Evolutionary conservation across 306 rosid species (phyloP), one percentile per base, ranked within the genome.

Genomic region (Hippophae gyantsensis): DNA sequence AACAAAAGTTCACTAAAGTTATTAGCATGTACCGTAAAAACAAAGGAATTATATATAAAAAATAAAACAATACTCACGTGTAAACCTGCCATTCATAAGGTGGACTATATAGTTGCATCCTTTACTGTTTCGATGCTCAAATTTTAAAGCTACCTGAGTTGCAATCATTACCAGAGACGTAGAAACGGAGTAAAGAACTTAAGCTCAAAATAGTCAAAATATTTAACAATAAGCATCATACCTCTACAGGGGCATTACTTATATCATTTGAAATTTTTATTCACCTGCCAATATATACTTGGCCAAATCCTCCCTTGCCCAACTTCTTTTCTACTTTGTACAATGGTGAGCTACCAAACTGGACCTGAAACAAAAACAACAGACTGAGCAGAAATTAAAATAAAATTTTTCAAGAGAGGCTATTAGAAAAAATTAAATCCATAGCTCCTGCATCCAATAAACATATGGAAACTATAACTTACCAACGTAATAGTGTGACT

Each of bases 221-320:
- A 48, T 54, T n/a, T 42, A 25, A 67, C 25, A 45, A 42, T 25
- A 23, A 61, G 7, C 13, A 46, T 9, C 32, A 48, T 73, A 85
- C 99, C 90, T 92, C 99, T 41, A 83, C 57, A 73, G 96, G 72
- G 56, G 89, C 95, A 68, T 83, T 71, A 41, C 7, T 71, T 76
- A 84, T 92, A 74, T 81, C 95, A 45, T 32, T 84, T 59, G 81
- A 61, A 71, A 18, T 18, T 18, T 68, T 81, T 73, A 68, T 54
- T 55, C 89, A 89, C 51, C 86, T 80, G 49, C 99, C 99, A 71
- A 92, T 89, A 70, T 81, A 92, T 50, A 92, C 99, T 79, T 92
- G 96, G 43, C 99, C 99, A 67, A 88, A 92, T n/a, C 99, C 99
- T 67, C 96, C 99, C 81, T 85, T 88, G 51, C 99, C 99, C 62